Conservation (phyloP, 2,329 filamentous ascomycete species). For the Microcyclosporella mali region DNA sequence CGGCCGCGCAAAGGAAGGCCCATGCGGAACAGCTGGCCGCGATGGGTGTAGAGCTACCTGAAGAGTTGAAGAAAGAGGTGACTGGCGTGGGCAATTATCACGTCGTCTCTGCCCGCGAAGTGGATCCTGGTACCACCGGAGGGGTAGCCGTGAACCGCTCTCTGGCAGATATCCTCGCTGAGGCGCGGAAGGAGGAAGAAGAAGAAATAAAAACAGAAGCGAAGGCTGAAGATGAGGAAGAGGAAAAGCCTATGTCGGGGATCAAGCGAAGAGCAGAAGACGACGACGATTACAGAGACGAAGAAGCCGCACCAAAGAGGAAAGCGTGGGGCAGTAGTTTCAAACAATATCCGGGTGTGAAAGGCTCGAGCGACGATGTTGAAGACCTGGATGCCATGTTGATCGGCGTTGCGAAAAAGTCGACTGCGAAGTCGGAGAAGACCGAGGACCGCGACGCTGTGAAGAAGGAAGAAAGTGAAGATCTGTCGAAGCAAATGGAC, state of each 20-base stretch:
- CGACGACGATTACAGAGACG: conserved; percentile 56
- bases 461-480: conserved; percentile 28
- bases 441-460: conserved; percentile 18
- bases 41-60: conserved; percentile 78
- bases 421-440: conserved; percentile 26
- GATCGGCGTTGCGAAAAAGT: conserved; percentile 26
- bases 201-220: conserved; percentile 37
- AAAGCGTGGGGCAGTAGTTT: conserved; percentile 42
- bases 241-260: conserved; percentile 54
- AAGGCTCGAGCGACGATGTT: conserved; percentile 44
- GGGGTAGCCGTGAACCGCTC: conserved; percentile 14
- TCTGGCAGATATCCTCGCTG: conserved; percentile 44
- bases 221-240: conserved; percentile 38
- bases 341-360: conserved; percentile 40
- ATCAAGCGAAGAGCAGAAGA: conserved; percentile 58
- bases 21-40: conserved; percentile 84
- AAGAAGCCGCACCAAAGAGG: conserved; percentile 36
- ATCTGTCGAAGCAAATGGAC: conserved; percentile 25
- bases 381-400: conserved; percentile 59
- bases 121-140: conserved; percentile 20
- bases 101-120: conserved; percentile 49
- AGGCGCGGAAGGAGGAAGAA: conserved; percentile 36
- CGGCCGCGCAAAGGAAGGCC: conserved; percentile 64
- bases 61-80: conserved; percentile 70
- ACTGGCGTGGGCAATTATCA: conserved; percentile 88